Conservation (phyloP, 306 rosid genomes). For the Cicer yamashitae region DNA sequence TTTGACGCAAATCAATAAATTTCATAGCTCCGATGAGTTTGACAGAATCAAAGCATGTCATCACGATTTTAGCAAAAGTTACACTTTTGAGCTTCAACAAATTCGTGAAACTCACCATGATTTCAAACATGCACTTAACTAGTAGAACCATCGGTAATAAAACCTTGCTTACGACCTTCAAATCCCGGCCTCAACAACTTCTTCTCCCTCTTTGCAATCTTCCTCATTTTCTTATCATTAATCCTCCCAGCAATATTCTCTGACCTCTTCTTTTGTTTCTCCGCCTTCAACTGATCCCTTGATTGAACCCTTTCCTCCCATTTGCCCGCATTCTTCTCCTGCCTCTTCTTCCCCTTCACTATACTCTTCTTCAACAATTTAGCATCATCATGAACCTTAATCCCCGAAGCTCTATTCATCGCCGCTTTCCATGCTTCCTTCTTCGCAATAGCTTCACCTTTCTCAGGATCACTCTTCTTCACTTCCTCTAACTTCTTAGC, state of each 20-base stretch:
- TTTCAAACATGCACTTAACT: too few species aligned
- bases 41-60: neutral
- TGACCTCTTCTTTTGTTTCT: constrained; percentile 72
- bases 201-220: constrained; percentile 84
- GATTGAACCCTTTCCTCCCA: constrained; percentile 60
- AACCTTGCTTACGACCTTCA: constrained; percentile 85
- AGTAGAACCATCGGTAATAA: constrained; percentile 47
- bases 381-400: constrained; percentile 80
- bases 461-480: constrained; percentile 1
- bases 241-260: constrained; percentile 65
- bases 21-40: neutral
- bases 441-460: constrained; percentile 8
- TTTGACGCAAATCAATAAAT: constrained; percentile 16
- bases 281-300: constrained; percentile 71
- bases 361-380: neutral
- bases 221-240: constrained; percentile 68
- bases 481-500: neutral
- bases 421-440: neutral
- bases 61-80: too few species aligned
- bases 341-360: constrained; percentile 56
- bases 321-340: constrained; percentile 56
- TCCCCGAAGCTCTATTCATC: constrained; percentile 54
- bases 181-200: constrained; percentile 83
- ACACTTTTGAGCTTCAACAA: too few species aligned
- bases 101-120: too few species aligned